A percentile compares a stretch with the other conserved stretches of the same genome.
Conservation (phyloP, 192 early-diverging fungal species). For the Rhizophagus clarus region DNA sequence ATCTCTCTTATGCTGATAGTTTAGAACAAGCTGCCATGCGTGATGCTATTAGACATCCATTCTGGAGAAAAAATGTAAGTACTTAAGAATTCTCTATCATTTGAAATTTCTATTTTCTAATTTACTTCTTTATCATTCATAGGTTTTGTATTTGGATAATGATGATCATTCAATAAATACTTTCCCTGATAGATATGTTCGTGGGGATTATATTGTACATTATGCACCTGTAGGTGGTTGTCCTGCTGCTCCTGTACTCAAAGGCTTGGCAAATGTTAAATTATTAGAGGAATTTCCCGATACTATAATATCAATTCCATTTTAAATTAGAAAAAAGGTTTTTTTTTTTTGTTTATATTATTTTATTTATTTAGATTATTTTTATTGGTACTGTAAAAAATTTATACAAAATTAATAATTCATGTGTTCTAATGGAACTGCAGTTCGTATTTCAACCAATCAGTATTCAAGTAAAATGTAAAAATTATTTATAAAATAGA, state of each 20-base stretch:
- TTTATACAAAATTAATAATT: too few relatives aligned
- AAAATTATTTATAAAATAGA: too few relatives aligned
- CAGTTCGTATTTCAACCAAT: too few relatives aligned
- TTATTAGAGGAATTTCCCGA: not conserved
- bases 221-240: slow-evolving; percentile 47
- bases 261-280: not conserved
- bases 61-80: slow-evolving; percentile 38
- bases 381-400: too few relatives aligned
- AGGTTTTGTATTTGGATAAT: slow-evolving; percentile 30
- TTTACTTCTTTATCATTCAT: too few relatives aligned
- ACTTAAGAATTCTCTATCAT: not conserved
- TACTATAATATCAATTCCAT: not conserved
- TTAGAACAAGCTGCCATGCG: slow-evolving; percentile 61
- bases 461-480: too few relatives aligned
- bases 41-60: slow-evolving; percentile 47
- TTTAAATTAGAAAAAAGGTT: too few relatives aligned
- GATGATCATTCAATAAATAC: slow-evolving; percentile 59
- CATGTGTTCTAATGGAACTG: too few relatives aligned
- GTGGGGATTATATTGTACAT: slow-evolving; percentile 56
- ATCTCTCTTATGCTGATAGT: slow-evolving; percentile 37
- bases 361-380: too few relatives aligned
- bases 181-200: slow-evolving; percentile 46
- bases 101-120: too few relatives aligned
- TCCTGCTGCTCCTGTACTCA: not conserved
- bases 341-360: too few relatives aligned